Evolutionary conservation across 176 grass and related monocot genomes (phyloP), one percentile per base, ranked within the genome.

Genomic region (Triticum monococcum): DNA sequence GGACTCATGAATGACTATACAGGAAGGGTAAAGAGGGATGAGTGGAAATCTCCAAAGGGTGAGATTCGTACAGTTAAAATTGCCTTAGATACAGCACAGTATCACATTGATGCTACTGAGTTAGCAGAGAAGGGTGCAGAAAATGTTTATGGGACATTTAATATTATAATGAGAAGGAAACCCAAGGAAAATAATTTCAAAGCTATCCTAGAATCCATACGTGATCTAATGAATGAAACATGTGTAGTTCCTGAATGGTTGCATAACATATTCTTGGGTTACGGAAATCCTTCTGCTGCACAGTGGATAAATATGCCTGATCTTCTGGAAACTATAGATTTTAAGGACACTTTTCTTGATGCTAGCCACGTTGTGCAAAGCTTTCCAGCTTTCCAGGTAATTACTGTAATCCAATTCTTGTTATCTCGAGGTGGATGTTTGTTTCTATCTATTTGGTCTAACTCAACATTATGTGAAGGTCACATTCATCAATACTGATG

Each of bases 171-270:
- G 94, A 94, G 97, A 81, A 93, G 97, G 79, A 98, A 98, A 81
- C 97, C 97, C 25, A 98, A 98, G 85, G 97, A 98, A 75, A 98
- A 98, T 87, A 98, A 98, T 81, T 98, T 98, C 72, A 98, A 98
- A 88, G 97, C 97, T 67, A 98, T 98, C 80, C 91, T 98, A 61
- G 97, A 98, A 77, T 98, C 94, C 54, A 98, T 98, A 89, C 92
- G 97, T 71, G 97, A 98, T 89, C 89, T 98, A 76, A 98, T 98
- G 97, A 98, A 98, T 82, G 97, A 98, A 83, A 94, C 97, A 48
- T 98, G 97, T 81, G 90, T 96, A 80, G 97, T 98, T 89, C 97
- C 97, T 85, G 97, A 96, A 52, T 98, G 97, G 97, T 73, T 98
- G 88, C 97, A 98, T 84, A 98, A 98, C 59, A 92, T 96, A 81